Evolutionary conservation across 371 early-diverging fungal genomes (phyloP).

Genomic region (Enteropsectra breve): DNA sequence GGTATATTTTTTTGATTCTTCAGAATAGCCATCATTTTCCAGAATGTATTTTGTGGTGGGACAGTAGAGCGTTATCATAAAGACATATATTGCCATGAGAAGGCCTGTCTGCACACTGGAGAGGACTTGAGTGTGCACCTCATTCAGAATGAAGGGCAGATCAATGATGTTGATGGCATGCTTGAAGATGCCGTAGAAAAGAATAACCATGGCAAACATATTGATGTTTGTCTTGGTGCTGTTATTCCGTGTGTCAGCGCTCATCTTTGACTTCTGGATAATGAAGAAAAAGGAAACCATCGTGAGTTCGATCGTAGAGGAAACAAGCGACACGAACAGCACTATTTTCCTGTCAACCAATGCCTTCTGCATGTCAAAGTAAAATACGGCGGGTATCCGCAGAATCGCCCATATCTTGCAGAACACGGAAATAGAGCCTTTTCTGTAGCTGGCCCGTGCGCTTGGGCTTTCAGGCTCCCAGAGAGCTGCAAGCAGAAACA

Average conservation of each 20-base stretch:
- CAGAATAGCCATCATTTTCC: no score
- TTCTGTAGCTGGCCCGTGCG: neutral
- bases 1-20: no score
- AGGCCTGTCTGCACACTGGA: conserved; percentile 1
- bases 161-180: neutral
- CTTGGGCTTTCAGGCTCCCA: neutral
- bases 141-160: neutral
- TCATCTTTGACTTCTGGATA: neutral
- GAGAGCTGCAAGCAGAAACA: neutral
- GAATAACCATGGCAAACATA: neutral
- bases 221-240: neutral
- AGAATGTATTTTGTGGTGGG: no score
- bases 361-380: neutral
- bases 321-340: neutral
- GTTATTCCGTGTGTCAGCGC: neutral
- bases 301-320: neutral
- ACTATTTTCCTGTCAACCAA: neutral
- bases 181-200: conserved; percentile 2
- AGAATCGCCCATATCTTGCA: neutral
- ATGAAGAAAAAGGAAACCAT: neutral
- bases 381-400: neutral
- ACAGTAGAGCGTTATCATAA: no score
- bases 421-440: neutral
- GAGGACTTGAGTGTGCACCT: neutral
- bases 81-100: no score